Percentiles rank a stretch among this genome's conserved stretches.
phyloP scores from a whole-genome alignment of 164 flowering plant genomes.

The Vitis amurensis region DNA sequence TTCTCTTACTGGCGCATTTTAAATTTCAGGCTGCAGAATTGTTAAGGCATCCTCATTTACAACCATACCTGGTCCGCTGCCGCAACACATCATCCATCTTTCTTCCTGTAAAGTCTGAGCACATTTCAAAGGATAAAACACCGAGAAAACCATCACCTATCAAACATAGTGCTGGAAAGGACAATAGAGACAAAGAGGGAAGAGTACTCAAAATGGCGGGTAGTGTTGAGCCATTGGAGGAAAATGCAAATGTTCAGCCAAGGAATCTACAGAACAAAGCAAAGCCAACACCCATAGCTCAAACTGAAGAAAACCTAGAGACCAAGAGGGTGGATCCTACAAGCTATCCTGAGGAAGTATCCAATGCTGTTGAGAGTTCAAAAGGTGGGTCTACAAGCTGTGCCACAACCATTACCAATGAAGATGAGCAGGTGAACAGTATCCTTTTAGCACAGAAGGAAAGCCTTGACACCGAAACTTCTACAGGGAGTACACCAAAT shows the following conservation, averaged over 20 bases:
- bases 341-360: constrained; percentile 35
- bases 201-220: constrained; percentile 18
- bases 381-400: constrained; percentile 29
- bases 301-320: constrained; percentile 49
- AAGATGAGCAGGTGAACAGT: constrained; percentile 25
- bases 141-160: constrained; percentile 30
- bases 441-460: constrained; percentile 17
- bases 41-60: constrained; percentile 73
- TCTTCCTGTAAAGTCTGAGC: constrained; percentile 59
- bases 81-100: constrained; percentile 54
- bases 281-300: constrained; percentile 19
- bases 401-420: constrained; percentile 30
- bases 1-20: constrained; percentile 11
- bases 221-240: constrained; percentile 7
- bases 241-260: constrained; percentile 8
- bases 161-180: constrained; percentile 31
- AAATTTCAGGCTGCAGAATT: constrained; percentile 70
- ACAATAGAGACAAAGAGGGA: constrained; percentile 25
- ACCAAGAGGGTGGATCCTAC: constrained; percentile 66
- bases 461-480: constrained; percentile 18
- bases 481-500: constrained; percentile 14
- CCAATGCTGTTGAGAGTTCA: constrained; percentile 26
- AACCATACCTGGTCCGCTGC: constrained; percentile 61
- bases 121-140: constrained; percentile 41
- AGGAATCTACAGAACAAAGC: constrained; percentile 15